Evolutionary conservation across 2,329 filamentous ascomycete species (phyloP), one percentile per base, ranked within the genome.

Genomic region (Stachybotrys elegans): DNA sequence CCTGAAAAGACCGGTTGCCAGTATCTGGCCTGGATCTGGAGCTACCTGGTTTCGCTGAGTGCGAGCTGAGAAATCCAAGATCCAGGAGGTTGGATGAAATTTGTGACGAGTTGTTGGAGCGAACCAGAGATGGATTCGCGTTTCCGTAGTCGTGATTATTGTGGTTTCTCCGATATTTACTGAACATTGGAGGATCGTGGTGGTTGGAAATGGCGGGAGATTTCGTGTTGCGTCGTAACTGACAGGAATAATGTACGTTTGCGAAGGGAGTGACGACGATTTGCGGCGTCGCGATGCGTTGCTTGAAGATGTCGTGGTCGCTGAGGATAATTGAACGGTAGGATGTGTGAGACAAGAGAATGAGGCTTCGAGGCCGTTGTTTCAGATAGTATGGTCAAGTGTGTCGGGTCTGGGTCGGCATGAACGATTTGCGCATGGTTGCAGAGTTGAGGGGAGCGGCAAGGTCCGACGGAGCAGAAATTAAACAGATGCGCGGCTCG

Each of bases 111-210:
- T n/a, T n/a, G n/a, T n/a, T n/a, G n/a, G n/a, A n/a, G n/a, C n/a
- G n/a, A n/a, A n/a, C n/a, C n/a, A n/a, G n/a, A n/a, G n/a, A n/a
- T n/a, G n/a, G n/a, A n/a, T n/a, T n/a, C n/a, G n/a, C n/a, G n/a
- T n/a, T n/a, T 45, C 55, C 51, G 45, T 60, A 54, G 32, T 48
- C 42, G 43, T 53, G 49, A 40, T 53, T 61, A 52, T 60, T 60
- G 44, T 59, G 57, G 44, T 52, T 57, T 53, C 62, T n/a, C n/a
- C n/a, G n/a, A n/a, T n/a, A n/a, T n/a, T n/a, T 62, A 54, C 56
- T 59, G 52, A 68, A 68, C 65, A 68, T 68, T 59, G 63, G 63
- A 51, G 50, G 47, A 6, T 16, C 12, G 21, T 17, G 34, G 17
- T 17, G 12, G 46, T n/a, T n/a, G n/a, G n/a, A n/a, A n/a, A n/a